These are phyloP conservation scores for Dendryphion nanum DNA, from an alignment of 2,329 filamentous ascomycete genomes.

Conservation along the genomic window DNA sequence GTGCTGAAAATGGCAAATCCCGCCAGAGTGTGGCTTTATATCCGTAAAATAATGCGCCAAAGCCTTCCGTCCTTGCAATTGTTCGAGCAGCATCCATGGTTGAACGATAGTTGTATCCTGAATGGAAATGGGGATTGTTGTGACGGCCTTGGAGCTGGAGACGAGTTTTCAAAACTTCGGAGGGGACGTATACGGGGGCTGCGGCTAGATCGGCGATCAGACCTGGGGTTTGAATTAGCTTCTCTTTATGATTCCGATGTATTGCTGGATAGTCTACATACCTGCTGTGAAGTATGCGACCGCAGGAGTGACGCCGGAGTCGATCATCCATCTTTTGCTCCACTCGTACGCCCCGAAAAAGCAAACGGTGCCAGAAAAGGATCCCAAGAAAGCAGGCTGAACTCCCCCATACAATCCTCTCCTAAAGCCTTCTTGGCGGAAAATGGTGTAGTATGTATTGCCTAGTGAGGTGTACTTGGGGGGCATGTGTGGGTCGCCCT, in stretches of 20 bases:
- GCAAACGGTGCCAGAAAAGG: constrained; percentile 87
- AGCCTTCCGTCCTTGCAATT: constrained; percentile 79
- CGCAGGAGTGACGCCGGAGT: constrained; percentile 76
- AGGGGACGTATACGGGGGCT: constrained; percentile 91
- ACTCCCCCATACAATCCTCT: constrained; percentile 93
- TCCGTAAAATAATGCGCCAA: constrained; percentile 87
- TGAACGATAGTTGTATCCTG: constrained; percentile 92
- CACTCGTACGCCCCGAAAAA: constrained; percentile 98
- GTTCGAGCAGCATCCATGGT: constrained; percentile 82
- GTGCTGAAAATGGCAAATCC: constrained; percentile 90
- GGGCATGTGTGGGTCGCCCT: constrained; percentile 90
- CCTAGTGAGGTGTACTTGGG: constrained; percentile 90
- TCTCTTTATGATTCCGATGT: too few relatives aligned
- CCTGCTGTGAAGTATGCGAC: constrained; percentile 83
- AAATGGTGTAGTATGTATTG: constrained; percentile 89
- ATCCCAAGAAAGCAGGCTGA: constrained; percentile 83
- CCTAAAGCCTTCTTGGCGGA: constrained; percentile 83
- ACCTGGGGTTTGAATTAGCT: too few relatives aligned
- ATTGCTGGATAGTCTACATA: constrained; percentile 47
- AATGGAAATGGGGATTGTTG: constrained; percentile 91
- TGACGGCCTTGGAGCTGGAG: constrained; percentile 91
- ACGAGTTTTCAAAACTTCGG: constrained; percentile 96
- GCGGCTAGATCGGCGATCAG: constrained; percentile 90
- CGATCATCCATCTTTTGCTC: constrained; percentile 86
- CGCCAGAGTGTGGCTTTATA: constrained; percentile 94